Evolutionary conservation across 768 basidiomycete species (phyloP).

Genomic region (Omphalotus guepiniiformis): DNA sequence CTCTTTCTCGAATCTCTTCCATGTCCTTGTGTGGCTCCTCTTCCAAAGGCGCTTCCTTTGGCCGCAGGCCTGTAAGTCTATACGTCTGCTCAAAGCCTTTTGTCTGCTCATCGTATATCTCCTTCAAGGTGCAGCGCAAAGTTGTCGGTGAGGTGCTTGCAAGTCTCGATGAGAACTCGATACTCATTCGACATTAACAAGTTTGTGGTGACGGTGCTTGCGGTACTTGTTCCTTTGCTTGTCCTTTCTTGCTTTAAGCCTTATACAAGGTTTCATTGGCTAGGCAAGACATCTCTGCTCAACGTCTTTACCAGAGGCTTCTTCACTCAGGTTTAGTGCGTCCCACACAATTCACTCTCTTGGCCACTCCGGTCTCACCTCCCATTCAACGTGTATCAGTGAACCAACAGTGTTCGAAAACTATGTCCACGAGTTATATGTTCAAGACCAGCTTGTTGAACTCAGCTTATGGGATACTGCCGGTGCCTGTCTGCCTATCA

Average conservation of each 20-base stretch:
- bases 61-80: constrained; percentile 13
- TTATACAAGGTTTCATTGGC: constrained; percentile 12
- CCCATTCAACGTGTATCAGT: constrained; percentile 32
- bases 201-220: constrained; percentile 98
- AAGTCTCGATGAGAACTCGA: not conserved
- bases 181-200: constrained; percentile 36
- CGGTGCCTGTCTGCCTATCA: constrained; percentile 44
- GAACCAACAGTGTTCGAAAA: constrained; percentile 98
- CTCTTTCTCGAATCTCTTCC: no score
- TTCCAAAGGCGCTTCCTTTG: constrained; percentile 12
- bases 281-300: constrained; percentile 79
- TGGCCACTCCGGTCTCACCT: no score
- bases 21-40: constrained; percentile 12
- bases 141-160: constrained; percentile 17
- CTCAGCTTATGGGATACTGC: constrained; percentile 98
- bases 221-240: constrained; percentile 44
- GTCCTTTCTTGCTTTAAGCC: constrained; percentile 20
- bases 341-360: constrained; percentile 14
- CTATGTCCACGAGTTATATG: constrained; percentile 84
- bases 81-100: not conserved
- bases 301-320: constrained; percentile 90
- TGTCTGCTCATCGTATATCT: not conserved
- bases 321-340: constrained; percentile 93
- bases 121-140: constrained; percentile 44
- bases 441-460: constrained; percentile 87